Percentiles rank a stretch among this genome's conserved stretches.
These are phyloP conservation scores for Zygoascus flipseniorum DNA, from an alignment of 805 yeast genomes.

Conservation along the genomic window DNA sequence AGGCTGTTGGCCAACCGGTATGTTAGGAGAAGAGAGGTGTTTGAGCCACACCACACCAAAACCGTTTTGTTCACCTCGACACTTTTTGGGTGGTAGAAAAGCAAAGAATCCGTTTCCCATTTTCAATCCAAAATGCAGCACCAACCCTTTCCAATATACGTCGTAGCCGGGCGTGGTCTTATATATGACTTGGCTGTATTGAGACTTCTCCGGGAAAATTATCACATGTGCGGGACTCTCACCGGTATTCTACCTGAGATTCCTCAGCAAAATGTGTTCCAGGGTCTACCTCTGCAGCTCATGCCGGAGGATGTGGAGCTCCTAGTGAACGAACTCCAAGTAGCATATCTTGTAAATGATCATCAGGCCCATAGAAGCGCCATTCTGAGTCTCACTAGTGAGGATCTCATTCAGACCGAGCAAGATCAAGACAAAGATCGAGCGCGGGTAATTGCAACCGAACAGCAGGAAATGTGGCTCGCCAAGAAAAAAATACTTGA, in stretches of 20 bases:
- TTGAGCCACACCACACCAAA: too few species aligned
- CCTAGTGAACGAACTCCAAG: slow-evolving; percentile 40
- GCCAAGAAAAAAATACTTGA: slow-evolving; percentile 14
- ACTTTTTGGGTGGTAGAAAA: too few species aligned
- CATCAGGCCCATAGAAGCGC: slow-evolving; percentile 23
- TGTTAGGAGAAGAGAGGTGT: too few species aligned
- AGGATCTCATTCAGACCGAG: slow-evolving; percentile 13
- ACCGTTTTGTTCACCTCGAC: too few species aligned
- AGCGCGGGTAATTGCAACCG: slow-evolving; percentile 13
- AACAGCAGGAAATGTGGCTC: slow-evolving; percentile 13
- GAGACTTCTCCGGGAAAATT: slow-evolving; percentile 41
- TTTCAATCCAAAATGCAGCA: neutral
- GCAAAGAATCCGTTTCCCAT: too few species aligned
- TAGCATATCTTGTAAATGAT: slow-evolving; percentile 38
- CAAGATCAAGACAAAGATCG: slow-evolving; percentile 12
- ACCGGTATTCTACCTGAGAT: slow-evolving; percentile 78
- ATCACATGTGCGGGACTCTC: slow-evolving; percentile 68
- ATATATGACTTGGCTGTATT: slow-evolving; percentile 53
- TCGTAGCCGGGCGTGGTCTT: slow-evolving; percentile 39
- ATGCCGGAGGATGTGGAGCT: slow-evolving; percentile 66
- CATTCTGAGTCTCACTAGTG: slow-evolving; percentile 8
- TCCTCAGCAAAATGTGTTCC: slow-evolving; percentile 88
- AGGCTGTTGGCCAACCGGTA: too few species aligned
- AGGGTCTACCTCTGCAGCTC: slow-evolving; percentile 74
- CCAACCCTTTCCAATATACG: slow-evolving; percentile 26